Percentiles rank a stretch among this genome's conserved stretches.
phyloP scores from a whole-genome alignment of 176 grass and related monocot species.

The Triticum urartu region DNA sequence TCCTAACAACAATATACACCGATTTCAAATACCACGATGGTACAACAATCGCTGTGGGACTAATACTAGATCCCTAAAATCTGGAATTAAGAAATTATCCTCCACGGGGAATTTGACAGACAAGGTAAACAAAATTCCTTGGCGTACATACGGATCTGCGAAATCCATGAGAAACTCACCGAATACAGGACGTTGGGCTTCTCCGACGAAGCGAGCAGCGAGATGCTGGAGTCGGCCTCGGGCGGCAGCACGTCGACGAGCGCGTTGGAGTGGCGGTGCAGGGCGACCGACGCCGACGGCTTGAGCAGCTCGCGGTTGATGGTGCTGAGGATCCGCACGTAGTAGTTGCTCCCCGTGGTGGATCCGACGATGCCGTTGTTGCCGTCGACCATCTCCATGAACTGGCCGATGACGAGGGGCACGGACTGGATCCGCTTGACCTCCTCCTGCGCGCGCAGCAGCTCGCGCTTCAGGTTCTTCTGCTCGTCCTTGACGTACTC shows the following conservation, averaged over 20 bases:
- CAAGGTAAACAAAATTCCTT: background rate
- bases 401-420: conserved; percentile 96
- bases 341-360: conserved; percentile 96
- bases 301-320: conserved; percentile 96
- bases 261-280: conserved; percentile 91
- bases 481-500: conserved; percentile 96
- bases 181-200: conserved; percentile 79
- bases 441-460: conserved; percentile 93
- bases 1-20: background rate
- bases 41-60: background rate
- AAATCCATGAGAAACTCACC: conserved; percentile 24
- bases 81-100: background rate
- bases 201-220: conserved; percentile 79
- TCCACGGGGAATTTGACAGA: background rate
- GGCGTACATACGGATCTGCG: background rate
- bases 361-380: conserved; percentile 98
- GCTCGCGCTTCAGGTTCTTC: conserved; percentile 99
- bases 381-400: conserved; percentile 99
- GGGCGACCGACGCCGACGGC: conserved; percentile 79
- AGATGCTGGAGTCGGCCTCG: conserved; percentile 94
- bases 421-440: conserved; percentile 99
- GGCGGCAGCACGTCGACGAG: conserved; percentile 92
- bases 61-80: background rate
- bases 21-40: background rate
- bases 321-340: conserved; percentile 90